Conservation (phyloP, 148 eudicot species). For the Chenopodium quinoa region DNA sequence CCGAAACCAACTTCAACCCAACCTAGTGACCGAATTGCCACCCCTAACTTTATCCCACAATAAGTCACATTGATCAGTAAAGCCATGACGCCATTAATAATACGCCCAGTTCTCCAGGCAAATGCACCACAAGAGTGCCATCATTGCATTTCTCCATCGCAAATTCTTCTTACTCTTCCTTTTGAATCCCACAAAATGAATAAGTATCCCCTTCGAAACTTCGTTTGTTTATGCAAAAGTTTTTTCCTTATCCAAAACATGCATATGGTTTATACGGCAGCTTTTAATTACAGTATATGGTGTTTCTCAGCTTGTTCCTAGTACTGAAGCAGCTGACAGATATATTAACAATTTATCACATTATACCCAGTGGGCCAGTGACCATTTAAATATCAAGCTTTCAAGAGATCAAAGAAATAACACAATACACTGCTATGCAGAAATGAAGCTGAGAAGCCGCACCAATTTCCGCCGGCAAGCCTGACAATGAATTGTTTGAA, state of each 20-base stretch:
- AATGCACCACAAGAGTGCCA: too few relatives aligned
- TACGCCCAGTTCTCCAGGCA: too few relatives aligned
- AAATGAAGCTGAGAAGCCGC: constrained; percentile 27
- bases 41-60: too few relatives aligned
- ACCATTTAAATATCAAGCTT: background rate
- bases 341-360: too few relatives aligned
- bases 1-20: too few relatives aligned
- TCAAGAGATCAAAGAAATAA: background rate
- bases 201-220: background rate
- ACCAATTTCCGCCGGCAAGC: constrained; percentile 98
- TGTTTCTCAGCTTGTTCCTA: background rate
- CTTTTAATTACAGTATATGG: background rate
- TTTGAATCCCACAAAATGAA: too few relatives aligned
- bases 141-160: too few relatives aligned
- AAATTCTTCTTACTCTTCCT: too few relatives aligned
- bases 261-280: background rate
- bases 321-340: too few relatives aligned
- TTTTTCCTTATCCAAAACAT: background rate
- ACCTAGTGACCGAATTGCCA: too few relatives aligned
- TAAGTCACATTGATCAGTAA: too few relatives aligned
- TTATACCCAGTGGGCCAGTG: background rate
- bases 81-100: too few relatives aligned
- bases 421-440: background rate
- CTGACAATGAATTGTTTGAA: constrained; percentile 90
- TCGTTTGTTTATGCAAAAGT: background rate